A percentile compares a stretch with the other conserved stretches of the same genome.
Conservation (phyloP, 345 rosid species). For the Eucalyptus shirleyi region DNA sequence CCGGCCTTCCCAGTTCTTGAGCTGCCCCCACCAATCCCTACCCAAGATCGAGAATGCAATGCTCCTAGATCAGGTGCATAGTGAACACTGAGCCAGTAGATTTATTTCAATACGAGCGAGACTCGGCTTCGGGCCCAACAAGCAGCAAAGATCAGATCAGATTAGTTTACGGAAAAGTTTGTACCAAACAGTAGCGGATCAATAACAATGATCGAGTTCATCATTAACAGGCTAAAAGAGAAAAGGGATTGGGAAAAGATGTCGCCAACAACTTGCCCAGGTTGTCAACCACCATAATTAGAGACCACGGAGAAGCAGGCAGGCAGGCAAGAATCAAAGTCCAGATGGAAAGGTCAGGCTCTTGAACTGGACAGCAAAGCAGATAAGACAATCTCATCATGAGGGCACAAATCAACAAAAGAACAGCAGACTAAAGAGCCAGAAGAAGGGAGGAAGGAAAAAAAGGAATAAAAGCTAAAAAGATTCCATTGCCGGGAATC, state of each 20-base stretch:
- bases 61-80: not conserved
- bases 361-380: not conserved
- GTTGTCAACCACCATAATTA: not conserved
- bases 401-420: not conserved
- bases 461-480: not conserved
- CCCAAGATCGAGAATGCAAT: not conserved
- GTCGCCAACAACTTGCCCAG: not conserved
- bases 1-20: not conserved
- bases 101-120: not conserved
- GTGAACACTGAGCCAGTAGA: not conserved
- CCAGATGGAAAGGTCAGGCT: not conserved
- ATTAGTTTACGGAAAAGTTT: not conserved
- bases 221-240: not conserved
- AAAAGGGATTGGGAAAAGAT: not conserved
- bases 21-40: not conserved
- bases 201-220: not conserved
- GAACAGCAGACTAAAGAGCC: not conserved
- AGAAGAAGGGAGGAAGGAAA: not conserved
- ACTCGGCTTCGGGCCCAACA: not conserved
- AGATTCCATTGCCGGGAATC: constrained; percentile 82
- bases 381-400: not conserved
- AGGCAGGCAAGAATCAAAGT: not conserved
- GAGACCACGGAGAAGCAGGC: not conserved
- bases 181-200: not conserved
- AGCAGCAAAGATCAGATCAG: not conserved